Conservation (phyloP, 106 monocot genomes). For the Alisma plantagoaquatica region DNA sequence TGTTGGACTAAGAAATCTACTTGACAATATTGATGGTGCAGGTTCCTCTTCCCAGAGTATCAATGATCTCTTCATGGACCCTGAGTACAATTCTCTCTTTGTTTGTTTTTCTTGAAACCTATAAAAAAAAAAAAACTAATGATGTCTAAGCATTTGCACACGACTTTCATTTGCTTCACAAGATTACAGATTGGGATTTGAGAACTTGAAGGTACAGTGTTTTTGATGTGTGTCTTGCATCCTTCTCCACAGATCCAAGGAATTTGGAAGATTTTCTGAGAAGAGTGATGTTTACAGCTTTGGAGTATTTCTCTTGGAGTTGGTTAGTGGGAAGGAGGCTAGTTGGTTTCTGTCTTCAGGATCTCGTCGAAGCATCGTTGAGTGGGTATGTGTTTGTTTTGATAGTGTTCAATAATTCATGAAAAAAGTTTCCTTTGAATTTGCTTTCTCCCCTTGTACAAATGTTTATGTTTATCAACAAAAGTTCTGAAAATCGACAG, state of each 20-base stretch:
- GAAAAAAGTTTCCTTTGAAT: too few species aligned
- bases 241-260: slow-evolving; percentile 45
- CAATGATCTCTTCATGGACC: slow-evolving; percentile 73
- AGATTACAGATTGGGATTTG: too few species aligned
- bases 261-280: slow-evolving; percentile 42
- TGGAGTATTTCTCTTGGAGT: slow-evolving; percentile 88
- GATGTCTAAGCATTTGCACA: too few species aligned
- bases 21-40: slow-evolving; percentile 37
- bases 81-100: slow-evolving; percentile 37
- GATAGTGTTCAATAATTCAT: too few species aligned
- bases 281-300: slow-evolving; percentile 94
- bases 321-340: slow-evolving; percentile 59
- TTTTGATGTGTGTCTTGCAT: too few species aligned
- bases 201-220: too few species aligned
- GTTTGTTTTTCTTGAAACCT: too few species aligned
- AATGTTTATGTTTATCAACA: too few species aligned
- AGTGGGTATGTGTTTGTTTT: slow-evolving; percentile 59
- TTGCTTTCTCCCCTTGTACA: too few species aligned
- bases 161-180: too few species aligned
- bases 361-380: slow-evolving; percentile 44
- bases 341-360: slow-evolving; percentile 5
- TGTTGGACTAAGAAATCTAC: slow-evolving; percentile 56
- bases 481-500: too few species aligned
- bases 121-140: too few species aligned
- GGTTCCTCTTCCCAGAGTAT: slow-evolving; percentile 28